These are phyloP conservation scores for Heliamphora exappendiculata DNA, from an alignment of 148 eudicot genomes.

Conservation along the genomic window DNA sequence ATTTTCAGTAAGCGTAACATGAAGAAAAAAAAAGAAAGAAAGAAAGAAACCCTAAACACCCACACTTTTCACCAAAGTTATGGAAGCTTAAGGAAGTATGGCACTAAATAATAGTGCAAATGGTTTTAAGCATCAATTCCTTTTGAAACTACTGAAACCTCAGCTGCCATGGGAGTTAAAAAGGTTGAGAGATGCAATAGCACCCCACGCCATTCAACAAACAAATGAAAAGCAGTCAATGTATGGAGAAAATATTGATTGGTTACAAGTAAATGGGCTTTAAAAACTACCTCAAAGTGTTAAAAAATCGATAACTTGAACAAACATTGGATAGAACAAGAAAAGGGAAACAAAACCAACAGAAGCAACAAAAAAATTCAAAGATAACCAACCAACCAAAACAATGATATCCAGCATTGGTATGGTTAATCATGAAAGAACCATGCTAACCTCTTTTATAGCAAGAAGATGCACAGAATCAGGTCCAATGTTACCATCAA, in stretches of 20 bases:
- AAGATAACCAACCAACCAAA: neutral
- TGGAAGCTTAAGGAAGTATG: neutral
- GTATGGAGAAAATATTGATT: neutral
- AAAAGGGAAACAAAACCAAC: neutral
- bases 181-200: neutral
- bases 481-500: constrained; percentile 79
- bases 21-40: too few relatives aligned
- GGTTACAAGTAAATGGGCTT: neutral
- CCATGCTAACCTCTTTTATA: constrained; percentile 67
- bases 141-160: neutral
- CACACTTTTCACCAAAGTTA: neutral
- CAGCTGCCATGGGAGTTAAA: neutral
- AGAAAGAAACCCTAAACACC: too few relatives aligned
- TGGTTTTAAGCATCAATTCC: neutral
- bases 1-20: too few relatives aligned
- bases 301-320: neutral
- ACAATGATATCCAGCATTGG: neutral
- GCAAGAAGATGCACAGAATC: constrained; percentile 98
- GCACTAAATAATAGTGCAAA: neutral
- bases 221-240: neutral
- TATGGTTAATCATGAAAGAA: neutral
- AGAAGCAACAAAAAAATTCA: constrained; percentile 6
- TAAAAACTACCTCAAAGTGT: neutral
- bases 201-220: neutral
- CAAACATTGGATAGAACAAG: neutral